Evolutionary conservation across 2,329 filamentous ascomycete genomes (phyloP).

Genomic region (Pseudogymnoascus sp.): DNA sequence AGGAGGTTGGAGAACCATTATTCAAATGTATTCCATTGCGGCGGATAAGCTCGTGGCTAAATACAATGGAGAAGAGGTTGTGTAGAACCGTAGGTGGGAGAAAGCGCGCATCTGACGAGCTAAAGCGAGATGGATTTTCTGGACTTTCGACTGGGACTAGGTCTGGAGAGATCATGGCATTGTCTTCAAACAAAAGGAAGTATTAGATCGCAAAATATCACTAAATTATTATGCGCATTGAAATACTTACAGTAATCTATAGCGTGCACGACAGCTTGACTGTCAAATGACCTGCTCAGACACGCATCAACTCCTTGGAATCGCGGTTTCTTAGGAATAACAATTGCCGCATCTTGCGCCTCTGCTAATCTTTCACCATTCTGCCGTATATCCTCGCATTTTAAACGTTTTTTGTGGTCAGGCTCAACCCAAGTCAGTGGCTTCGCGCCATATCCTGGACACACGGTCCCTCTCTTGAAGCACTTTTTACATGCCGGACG

Average conservation of each 20-base stretch:
- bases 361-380: background rate
- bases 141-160: background rate
- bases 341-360: background rate
- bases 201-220: background rate
- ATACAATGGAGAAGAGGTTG: conserved; percentile 1
- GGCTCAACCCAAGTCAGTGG: background rate
- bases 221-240: background rate
- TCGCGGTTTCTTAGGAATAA: background rate
- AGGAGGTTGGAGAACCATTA: background rate
- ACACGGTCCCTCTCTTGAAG: background rate
- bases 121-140: background rate
- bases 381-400: background rate
- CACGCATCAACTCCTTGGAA: background rate
- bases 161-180: background rate
- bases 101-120: background rate
- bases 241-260: conserved; percentile 3
- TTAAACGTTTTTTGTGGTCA: background rate
- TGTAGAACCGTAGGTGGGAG: background rate
- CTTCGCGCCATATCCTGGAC: background rate
- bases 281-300: background rate
- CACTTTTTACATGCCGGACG: background rate
- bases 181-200: background rate
- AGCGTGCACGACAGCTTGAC: background rate
- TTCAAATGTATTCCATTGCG: background rate
- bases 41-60: background rate